Base-by-base conservation (phyloP, 306 rosid genomes). In the Bauhinia variegata region DNA sequence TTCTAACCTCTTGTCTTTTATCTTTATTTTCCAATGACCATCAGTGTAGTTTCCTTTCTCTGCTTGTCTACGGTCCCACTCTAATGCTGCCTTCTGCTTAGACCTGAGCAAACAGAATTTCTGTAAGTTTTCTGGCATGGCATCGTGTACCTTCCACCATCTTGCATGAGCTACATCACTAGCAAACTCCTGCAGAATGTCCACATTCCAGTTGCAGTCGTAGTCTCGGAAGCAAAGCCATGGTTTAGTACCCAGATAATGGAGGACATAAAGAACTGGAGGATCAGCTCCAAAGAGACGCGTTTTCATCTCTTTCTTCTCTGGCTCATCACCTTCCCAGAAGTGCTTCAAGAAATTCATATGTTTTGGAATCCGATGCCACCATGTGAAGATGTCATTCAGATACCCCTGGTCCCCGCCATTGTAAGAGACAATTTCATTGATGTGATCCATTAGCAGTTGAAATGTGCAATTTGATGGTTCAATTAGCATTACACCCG, bases 361-460 rank as follows among this genome's bases (percentile, higher is more conserved):
- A 67, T 72, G 91, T 66, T 54, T 83, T 6, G 88, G 91, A 57
- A 86, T 80, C 73, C 91, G 75, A 61, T 86, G 91, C 91, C 91
- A 86, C 91, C 91, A 83, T 1, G 91, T 86, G 75, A 75, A 86
- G 53, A 86, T 67, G 62, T 86, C 88, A 65, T 86, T 86, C 49
- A 86, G 81, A 67, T 80, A 86, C 52, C 91, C 91, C 59, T 86
- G 91, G 70, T 86, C 91, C 39, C 91, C 91, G 23, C 91, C 91
- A 31, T 86, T 86, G 65, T 86, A 86, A 34, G 91, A 86, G 36
- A 71, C 86, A 5, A 86, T 83, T 72, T 86, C 86, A 6, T 86
- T 49, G 72, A 86, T 80, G 63, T 80, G 91, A 43, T 83, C 86
- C 84, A 86, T 86, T 36, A 86, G 81, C 67, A 80, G 72, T 60